Percentiles rank a stretch among this genome's conserved stretches.
phyloP scores from a whole-genome alignment of 345 rosid species.

The Bruguiera gymnorhiza region DNA sequence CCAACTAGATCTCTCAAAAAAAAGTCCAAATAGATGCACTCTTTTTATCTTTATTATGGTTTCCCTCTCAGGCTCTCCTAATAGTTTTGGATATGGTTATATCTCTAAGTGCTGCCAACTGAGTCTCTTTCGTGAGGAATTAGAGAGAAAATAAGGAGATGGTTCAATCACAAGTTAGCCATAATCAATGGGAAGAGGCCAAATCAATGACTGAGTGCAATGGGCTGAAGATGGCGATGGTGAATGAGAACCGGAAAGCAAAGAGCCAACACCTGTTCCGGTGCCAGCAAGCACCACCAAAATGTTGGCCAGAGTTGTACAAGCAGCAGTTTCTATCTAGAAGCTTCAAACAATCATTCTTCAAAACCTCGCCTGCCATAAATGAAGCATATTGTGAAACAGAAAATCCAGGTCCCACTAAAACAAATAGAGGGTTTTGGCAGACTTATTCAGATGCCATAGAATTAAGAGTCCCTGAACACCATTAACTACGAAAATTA shows the following conservation, averaged over 20 bases:
- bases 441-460: no score
- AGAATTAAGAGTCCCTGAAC: no score
- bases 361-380: slow-evolving; percentile 26
- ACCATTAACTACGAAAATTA: no score
- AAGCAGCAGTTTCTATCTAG: slow-evolving; percentile 48
- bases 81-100: slow-evolving; percentile 17
- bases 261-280: slow-evolving; percentile 39
- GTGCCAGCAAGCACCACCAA: slow-evolving; percentile 33
- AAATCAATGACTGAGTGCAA: slow-evolving; percentile 32
- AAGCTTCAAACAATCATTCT: slow-evolving; percentile 38
- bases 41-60: background rate
- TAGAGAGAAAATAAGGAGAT: background rate
- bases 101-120: slow-evolving; percentile 29
- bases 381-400: background rate
- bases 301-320: slow-evolving; percentile 76
- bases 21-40: background rate
- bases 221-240: slow-evolving; percentile 8
- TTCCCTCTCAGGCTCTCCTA: background rate
- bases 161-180: slow-evolving; percentile 45
- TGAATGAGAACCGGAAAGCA: slow-evolving; percentile 35
- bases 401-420: slow-evolving; percentile 12
- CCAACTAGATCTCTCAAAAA: slow-evolving; percentile 8
- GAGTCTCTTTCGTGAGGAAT: background rate
- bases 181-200: slow-evolving; percentile 75
- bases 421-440: no score